phyloP scores from a whole-genome alignment of 2,329 filamentous ascomycete genomes.

The Grosmannia serpens region DNA sequence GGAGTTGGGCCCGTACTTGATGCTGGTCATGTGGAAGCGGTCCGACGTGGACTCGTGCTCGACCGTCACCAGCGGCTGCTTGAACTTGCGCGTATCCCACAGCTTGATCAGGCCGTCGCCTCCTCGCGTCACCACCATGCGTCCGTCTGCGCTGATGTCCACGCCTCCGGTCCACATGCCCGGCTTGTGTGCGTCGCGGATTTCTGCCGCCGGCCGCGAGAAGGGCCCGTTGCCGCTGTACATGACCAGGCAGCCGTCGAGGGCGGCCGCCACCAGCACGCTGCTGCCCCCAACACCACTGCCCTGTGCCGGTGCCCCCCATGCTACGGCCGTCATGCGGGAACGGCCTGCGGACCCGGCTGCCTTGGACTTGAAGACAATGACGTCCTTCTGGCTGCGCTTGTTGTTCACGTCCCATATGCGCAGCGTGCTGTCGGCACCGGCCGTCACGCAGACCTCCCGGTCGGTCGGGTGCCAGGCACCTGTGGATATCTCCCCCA shows the following conservation, averaged over 20 bases:
- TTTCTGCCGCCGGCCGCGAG: conserved; percentile 68
- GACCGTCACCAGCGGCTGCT: conserved; percentile 69
- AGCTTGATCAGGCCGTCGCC: conserved; percentile 90
- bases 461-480: conserved; percentile 83
- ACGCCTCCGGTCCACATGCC: conserved; percentile 88
- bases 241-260: conserved; percentile 86
- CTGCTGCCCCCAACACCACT: conserved; percentile 34
- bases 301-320: conserved; percentile 66
- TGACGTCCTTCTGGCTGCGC: conserved; percentile 79
- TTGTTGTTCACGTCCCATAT: conserved; percentile 97
- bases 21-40: conserved; percentile 74
- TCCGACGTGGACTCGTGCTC: conserved; percentile 72
- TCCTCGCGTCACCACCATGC: conserved; percentile 80
- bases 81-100: conserved; percentile 96
- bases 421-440: conserved; percentile 86
- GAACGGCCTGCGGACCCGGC: conserved; percentile 80
- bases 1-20: conserved; percentile 76
- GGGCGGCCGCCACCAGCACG: conserved; percentile 66
- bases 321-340: conserved; percentile 85
- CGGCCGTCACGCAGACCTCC: conserved; percentile 79
- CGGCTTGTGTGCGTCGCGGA: conserved; percentile 68
- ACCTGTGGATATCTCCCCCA: conserved; percentile 80
- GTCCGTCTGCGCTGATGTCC: conserved; percentile 81
- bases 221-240: conserved; percentile 85
- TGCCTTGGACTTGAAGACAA: conserved; percentile 91